A percentile compares a stretch with the other conserved stretches of the same genome.
phyloP scores from a whole-genome alignment of 345 rosid species.

The Aquilaria yunnanensis region DNA sequence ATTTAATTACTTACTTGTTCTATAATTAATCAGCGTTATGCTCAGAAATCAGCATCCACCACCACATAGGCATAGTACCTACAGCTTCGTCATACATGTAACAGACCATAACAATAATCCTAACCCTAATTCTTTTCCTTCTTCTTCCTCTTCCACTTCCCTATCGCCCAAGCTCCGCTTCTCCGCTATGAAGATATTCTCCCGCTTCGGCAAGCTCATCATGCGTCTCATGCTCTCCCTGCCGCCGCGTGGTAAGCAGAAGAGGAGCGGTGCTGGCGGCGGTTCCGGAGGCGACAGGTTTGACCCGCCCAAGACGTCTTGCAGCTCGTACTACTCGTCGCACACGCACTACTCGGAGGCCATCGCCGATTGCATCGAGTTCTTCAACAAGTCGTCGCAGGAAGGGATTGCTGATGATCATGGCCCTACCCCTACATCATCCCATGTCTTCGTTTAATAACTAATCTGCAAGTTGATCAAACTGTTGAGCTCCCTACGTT shows the following conservation, averaged over 20 bases:
- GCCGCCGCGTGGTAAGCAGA: constrained; percentile 26
- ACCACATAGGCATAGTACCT: constrained; percentile 24
- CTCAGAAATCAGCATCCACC: neutral
- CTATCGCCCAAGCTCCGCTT: constrained; percentile 21
- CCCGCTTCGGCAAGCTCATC: constrained; percentile 58
- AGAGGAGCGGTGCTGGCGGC: constrained; percentile 13
- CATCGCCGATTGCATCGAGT: constrained; percentile 94
- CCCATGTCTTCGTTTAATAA: constrained; percentile 38
- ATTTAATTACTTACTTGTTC: neutral
- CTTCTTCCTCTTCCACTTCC: constrained; percentile 1
- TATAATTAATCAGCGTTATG: neutral
- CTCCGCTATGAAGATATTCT: constrained; percentile 67
- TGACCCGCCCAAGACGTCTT: constrained; percentile 83
- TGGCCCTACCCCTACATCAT: constrained; percentile 8
- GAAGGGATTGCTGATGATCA: constrained; percentile 34
- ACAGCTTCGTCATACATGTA: constrained; percentile 46
- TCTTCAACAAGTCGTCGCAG: constrained; percentile 78
- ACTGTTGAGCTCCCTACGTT: too few species aligned
- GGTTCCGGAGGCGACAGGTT: constrained; percentile 34
- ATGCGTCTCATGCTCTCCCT: constrained; percentile 52
- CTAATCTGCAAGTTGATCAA: neutral
- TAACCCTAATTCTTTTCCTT: neutral
- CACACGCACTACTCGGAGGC: constrained; percentile 78
- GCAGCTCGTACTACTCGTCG: constrained; percentile 83
- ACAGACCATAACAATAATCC: constrained; percentile 11